Evolutionary conservation across 2,329 filamentous ascomycete species (phyloP).

Genomic region (Diplodia intermedia): DNA sequence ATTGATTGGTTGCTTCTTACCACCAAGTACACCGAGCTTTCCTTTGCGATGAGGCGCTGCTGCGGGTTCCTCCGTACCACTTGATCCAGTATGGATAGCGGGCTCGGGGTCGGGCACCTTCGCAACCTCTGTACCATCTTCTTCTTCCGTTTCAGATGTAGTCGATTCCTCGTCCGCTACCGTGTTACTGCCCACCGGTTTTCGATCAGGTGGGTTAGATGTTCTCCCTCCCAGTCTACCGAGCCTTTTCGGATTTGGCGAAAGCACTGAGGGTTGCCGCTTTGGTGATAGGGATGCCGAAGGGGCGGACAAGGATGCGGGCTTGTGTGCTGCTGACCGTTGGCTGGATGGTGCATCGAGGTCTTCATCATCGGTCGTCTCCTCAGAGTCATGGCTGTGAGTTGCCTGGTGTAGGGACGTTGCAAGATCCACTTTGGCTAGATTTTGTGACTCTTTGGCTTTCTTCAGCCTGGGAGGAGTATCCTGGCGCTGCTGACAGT

Average conservation of each 20-base stretch:
- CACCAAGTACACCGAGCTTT: slow-evolving; percentile 37
- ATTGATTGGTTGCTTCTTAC: slow-evolving; percentile 23
- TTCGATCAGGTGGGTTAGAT: background rate
- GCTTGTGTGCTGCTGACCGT: background rate
- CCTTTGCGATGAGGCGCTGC: background rate
- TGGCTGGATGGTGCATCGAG: slow-evolving; percentile 45
- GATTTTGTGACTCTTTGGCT: background rate
- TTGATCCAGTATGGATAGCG: background rate
- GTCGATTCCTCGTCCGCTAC: background rate
- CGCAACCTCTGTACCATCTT: background rate
- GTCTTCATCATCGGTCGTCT: slow-evolving; percentile 51
- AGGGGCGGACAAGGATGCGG: background rate
- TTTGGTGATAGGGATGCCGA: background rate
- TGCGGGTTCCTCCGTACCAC: background rate
- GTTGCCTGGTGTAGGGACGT: background rate
- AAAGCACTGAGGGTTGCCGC: background rate
- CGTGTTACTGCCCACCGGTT: background rate
- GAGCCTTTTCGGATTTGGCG: slow-evolving; percentile 1
- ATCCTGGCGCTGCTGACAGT: slow-evolving; percentile 18
- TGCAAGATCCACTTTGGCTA: background rate
- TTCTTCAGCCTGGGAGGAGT: slow-evolving; percentile 27
- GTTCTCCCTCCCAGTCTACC: slow-evolving; percentile 12
- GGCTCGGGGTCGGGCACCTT: background rate
- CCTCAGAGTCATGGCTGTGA: slow-evolving; percentile 37
- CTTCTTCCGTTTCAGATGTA: slow-evolving; percentile 20